Evolutionary conservation across 106 monocot species (phyloP), one percentile per base, ranked within the genome.

Genomic region (Ottelia alismoides): DNA sequence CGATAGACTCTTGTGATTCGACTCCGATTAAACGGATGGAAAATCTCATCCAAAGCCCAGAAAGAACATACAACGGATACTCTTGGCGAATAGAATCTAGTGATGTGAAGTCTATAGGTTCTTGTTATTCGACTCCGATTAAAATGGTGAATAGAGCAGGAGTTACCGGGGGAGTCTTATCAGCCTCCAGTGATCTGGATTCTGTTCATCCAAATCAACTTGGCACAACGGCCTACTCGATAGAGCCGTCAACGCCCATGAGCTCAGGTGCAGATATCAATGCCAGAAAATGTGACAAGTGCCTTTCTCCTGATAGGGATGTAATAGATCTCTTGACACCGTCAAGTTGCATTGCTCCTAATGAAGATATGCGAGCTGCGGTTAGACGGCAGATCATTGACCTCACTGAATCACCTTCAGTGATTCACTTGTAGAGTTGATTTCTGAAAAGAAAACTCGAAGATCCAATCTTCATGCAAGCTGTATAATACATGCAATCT

Each of bases 321-420:
- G 72, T 88, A 12, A 78, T 88, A 68, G 49, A 81, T 52, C 61
- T 94, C 20, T 63, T 55, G 11, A 81, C 84, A 21, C 94, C 94
- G 51, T 46, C 59, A 25, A 82, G 64, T 50, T 60, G 52, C 57
- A 31, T 47, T 22, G 27, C 55, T 10, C 19, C 25, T 18, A 60
- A 44, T n/a, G 22, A 21, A 25, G 71, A 44, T 28, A 80, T 60
- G 57, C 57, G 49, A 22, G 22, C 47, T 48, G 50, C 27, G 20
- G 55, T 57, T 20, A 27, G 22, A 31, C 31, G 51, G 2, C 62
- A 69, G 16, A 51, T 84, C 2, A 72, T 94, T 32, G 88, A 94
- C 70, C 59, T 94, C 22, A 94, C 87, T 2, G 73, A 49, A n/a
- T 94, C 88, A 0, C 93, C 88, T 3, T 9, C 65, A 20, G 61